These are phyloP conservation scores for Pseudogymnoascus sp. DNA, from an alignment of 2,329 filamentous ascomycete genomes.

Conservation along the genomic window DNA sequence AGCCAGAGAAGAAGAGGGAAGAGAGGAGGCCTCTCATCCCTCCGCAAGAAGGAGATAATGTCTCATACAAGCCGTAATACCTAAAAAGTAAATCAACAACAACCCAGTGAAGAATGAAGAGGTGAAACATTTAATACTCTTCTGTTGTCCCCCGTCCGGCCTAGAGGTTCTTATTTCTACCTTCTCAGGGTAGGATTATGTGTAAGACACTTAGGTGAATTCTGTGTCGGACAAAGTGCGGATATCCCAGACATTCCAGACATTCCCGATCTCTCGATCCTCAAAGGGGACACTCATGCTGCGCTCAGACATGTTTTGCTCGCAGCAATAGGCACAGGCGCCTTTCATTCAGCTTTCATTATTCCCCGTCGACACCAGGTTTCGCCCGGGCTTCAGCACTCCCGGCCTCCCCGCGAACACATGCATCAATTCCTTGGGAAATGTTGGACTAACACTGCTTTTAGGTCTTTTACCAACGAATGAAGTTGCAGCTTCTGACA, in stretches of 20 bases:
- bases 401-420: not conserved
- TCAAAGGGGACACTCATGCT: not conserved
- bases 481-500: not conserved
- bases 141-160: not conserved
- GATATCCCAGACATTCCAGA: not conserved
- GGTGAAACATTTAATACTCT: not conserved
- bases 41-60: not conserved
- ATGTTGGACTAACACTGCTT: not conserved
- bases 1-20: not conserved
- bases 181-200: not conserved
- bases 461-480: not conserved
- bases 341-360: not conserved
- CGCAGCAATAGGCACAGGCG: not conserved
- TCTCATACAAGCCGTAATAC: not conserved
- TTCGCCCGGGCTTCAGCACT: not conserved
- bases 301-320: conserved; percentile 1
- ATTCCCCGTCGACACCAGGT: not conserved
- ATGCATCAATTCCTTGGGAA: not conserved
- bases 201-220: not conserved
- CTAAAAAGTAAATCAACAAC: not conserved
- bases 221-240: not conserved
- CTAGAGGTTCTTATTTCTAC: not conserved
- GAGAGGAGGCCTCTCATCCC: not conserved
- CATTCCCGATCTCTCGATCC: not conserved
- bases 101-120: not conserved